Conservation (phyloP, 176 grass and related monocot genomes). For the Thalia dealbata region DNA sequence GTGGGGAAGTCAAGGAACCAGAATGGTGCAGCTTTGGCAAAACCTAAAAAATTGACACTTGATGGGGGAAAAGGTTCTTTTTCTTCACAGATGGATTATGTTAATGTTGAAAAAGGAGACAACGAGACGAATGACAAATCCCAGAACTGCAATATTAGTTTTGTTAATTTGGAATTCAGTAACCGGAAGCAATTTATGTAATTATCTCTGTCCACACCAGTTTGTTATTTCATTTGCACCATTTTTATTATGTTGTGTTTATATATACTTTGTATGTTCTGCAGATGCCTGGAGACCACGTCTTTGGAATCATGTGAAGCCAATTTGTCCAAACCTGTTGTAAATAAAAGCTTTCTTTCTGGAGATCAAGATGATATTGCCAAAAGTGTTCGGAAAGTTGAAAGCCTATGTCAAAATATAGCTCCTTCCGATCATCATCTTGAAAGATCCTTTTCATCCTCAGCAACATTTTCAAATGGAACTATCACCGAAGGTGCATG, state of each 20-base stretch:
- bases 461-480: slow-evolving; percentile 27
- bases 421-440: slow-evolving; percentile 12
- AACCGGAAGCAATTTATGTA: slow-evolving; percentile 28
- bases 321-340: slow-evolving; percentile 15
- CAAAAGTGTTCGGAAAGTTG: slow-evolving; percentile 14
- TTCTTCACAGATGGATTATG: slow-evolving; percentile 12
- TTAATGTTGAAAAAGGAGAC: slow-evolving; percentile 11
- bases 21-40: slow-evolving; percentile 7
- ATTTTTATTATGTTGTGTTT: slow-evolving; percentile 18
- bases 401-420: slow-evolving; percentile 16
- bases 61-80: slow-evolving; percentile 12
- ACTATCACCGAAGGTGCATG: slow-evolving; percentile 32
- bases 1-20: slow-evolving; percentile 13
- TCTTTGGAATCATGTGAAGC: slow-evolving; percentile 29
- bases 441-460: slow-evolving; percentile 26
- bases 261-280: slow-evolving; percentile 8
- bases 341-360: slow-evolving; percentile 12
- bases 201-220: slow-evolving; percentile 9
- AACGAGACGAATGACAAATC: slow-evolving; percentile 16
- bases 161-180: slow-evolving; percentile 25
- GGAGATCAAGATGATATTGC: slow-evolving; percentile 21
- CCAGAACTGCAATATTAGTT: background rate
- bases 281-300: slow-evolving; percentile 40
- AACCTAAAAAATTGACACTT: slow-evolving; percentile 16
- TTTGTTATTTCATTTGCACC: background rate